phyloP scores from a whole-genome alignment of 805 yeast genomes.

The Metahyphopichia silvanorum region DNA sequence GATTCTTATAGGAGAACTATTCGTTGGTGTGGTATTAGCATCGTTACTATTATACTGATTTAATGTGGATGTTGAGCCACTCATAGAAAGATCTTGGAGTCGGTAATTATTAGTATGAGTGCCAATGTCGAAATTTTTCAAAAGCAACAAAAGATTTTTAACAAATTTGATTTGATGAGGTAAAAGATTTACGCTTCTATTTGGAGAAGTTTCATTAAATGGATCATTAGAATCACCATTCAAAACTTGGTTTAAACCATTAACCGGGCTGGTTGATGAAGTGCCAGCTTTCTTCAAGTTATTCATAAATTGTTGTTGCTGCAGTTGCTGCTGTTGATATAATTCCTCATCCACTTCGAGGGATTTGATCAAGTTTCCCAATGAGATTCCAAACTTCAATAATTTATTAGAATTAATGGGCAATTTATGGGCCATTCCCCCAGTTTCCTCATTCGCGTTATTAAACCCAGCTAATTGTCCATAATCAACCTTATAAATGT shows the following conservation, averaged over 20 bases:
- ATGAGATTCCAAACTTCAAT: constrained; percentile 38
- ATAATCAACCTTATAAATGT: constrained; percentile 26
- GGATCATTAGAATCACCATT: constrained; percentile 4
- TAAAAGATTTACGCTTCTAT: background rate
- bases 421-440: constrained; percentile 12
- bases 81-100: constrained; percentile 7
- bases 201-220: constrained; percentile 1
- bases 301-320: constrained; percentile 14
- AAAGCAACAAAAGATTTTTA: constrained; percentile 26
- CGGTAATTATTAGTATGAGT: constrained; percentile 2
- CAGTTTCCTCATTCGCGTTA: constrained; percentile 8
- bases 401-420: constrained; percentile 37
- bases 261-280: constrained; percentile 2
- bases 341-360: constrained; percentile 32
- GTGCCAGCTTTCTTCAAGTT: constrained; percentile 9
- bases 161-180: constrained; percentile 27
- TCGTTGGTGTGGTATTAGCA: constrained; percentile 6
- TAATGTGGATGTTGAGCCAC: constrained; percentile 10
- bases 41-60: constrained; percentile 5
- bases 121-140: constrained; percentile 42
- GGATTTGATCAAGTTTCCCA: constrained; percentile 38
- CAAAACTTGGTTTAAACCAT: constrained; percentile 3
- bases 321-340: constrained; percentile 21
- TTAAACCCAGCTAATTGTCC: constrained; percentile 19
- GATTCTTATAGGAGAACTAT: constrained; percentile 36